Evolutionary conservation across 306 rosid species (phyloP).

Genomic region (Betula pendula): DNA sequence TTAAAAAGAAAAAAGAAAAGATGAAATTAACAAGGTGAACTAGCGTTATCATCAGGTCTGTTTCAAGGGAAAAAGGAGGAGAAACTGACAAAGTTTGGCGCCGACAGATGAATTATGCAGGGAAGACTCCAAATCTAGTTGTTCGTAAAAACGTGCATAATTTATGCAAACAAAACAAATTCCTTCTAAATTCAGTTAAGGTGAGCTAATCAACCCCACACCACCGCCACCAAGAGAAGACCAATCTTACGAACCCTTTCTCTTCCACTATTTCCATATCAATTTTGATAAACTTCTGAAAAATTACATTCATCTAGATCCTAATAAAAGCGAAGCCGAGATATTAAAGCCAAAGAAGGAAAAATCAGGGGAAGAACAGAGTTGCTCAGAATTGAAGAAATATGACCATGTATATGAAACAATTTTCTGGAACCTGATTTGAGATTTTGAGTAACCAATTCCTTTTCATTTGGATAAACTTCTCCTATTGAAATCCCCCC

Average conservation of each 20-base stretch:
- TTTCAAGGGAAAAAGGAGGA: neutral
- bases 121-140: neutral
- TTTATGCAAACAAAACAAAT: neutral
- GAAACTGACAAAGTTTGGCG: constrained; percentile 11
- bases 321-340: neutral
- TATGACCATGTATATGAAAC: neutral
- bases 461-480: neutral
- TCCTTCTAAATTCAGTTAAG: neutral
- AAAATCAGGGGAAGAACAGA: neutral
- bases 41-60: neutral
- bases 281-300: neutral
- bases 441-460: too few species aligned
- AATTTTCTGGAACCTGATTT: neutral
- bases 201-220: neutral
- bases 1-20: neutral
- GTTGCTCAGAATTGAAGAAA: neutral
- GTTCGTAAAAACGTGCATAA: neutral
- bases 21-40: neutral
- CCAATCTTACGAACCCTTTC: neutral
- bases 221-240: neutral
- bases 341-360: neutral
- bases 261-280: neutral
- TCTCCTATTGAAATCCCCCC: neutral
- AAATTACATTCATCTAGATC: too few species aligned
- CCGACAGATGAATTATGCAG: neutral